These are phyloP conservation scores for Amanita fuliginea DNA, from an alignment of 768 basidiomycete genomes.

Conservation along the genomic window DNA sequence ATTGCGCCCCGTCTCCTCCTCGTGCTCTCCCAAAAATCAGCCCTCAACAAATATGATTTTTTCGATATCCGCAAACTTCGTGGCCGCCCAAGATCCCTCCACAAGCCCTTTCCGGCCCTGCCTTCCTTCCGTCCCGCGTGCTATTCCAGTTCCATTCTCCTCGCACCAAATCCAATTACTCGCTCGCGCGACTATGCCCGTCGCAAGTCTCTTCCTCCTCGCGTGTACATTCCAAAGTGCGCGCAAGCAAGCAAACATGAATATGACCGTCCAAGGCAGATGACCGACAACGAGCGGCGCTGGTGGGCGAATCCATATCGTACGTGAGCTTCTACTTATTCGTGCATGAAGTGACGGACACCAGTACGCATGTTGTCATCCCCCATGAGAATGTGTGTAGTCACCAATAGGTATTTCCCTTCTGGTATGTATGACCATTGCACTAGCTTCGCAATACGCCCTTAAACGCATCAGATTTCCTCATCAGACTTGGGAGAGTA, in stretches of 20 bases:
- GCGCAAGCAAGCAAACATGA: slow-evolving; percentile 12
- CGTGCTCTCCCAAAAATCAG: slow-evolving; percentile 21
- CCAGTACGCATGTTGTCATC: slow-evolving; percentile 46
- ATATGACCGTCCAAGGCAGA: slow-evolving; percentile 36
- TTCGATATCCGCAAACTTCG: slow-evolving; percentile 10
- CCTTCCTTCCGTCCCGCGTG: slow-evolving; percentile 35
- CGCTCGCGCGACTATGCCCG: slow-evolving; percentile 33
- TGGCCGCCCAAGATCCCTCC: slow-evolving; percentile 16
- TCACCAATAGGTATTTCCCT: slow-evolving; percentile 43
- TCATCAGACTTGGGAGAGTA: slow-evolving; percentile 47
- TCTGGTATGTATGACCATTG: slow-evolving; percentile 28
- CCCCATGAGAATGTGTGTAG: slow-evolving; percentile 46
- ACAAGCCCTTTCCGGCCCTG: slow-evolving; percentile 21
- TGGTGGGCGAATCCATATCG: slow-evolving; percentile 76
- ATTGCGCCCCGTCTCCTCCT: slow-evolving; percentile 56
- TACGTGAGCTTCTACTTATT: slow-evolving; percentile 23
- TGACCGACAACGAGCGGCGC: slow-evolving; percentile 48
- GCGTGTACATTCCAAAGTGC: slow-evolving; percentile 21
- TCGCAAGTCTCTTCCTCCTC: slow-evolving; percentile 51
- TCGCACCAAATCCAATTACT: slow-evolving; percentile 48
- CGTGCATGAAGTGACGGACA: not conserved
- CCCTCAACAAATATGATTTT: slow-evolving; percentile 14
- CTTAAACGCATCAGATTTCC: slow-evolving; percentile 36
- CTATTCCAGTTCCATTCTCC: slow-evolving; percentile 48
- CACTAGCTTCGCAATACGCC: not conserved